Evolutionary conservation across 768 basidiomycete genomes (phyloP).

Genomic region (Bullera alba): DNA sequence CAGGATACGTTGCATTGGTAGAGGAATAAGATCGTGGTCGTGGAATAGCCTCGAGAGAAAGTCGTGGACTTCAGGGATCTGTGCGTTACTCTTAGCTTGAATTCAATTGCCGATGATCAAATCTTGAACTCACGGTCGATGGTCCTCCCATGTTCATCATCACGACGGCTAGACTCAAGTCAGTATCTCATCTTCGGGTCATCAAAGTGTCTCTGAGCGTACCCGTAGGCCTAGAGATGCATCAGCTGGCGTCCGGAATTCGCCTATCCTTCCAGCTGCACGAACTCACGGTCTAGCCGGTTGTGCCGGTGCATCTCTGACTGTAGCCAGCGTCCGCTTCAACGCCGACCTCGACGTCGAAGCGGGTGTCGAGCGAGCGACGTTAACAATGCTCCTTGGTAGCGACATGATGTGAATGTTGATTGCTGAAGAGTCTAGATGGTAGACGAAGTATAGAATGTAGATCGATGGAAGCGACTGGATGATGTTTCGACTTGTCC

Average conservation of each 20-base stretch:
- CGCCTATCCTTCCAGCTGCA: no score
- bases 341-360: constrained; percentile 10
- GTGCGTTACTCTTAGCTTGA: constrained; percentile 9
- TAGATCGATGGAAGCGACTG: no score
- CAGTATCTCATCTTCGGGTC: no score
- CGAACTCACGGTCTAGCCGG: constrained; percentile 20
- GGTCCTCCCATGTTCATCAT: constrained; percentile 99
- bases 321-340: constrained; percentile 16
- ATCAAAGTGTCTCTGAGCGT: no score
- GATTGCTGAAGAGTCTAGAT: no score
- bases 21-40: constrained; percentile 85
- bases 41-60: constrained; percentile 88
- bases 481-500: no score
- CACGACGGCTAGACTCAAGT: constrained; percentile 67
- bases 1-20: constrained; percentile 80
- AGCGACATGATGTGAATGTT: constrained; percentile 3
- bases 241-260: no score
- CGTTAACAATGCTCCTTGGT: neutral
- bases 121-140: constrained; percentile 72
- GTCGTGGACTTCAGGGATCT: constrained; percentile 87
- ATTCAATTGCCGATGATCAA: neutral
- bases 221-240: no score
- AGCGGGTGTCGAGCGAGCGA: constrained; percentile 14
- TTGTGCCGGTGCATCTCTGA: constrained; percentile 11
- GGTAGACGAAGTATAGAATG: neutral